A percentile compares a stretch with the other conserved stretches of the same genome.
phyloP scores from a whole-genome alignment of 345 rosid species.

The Hibiscus mutabilis region DNA sequence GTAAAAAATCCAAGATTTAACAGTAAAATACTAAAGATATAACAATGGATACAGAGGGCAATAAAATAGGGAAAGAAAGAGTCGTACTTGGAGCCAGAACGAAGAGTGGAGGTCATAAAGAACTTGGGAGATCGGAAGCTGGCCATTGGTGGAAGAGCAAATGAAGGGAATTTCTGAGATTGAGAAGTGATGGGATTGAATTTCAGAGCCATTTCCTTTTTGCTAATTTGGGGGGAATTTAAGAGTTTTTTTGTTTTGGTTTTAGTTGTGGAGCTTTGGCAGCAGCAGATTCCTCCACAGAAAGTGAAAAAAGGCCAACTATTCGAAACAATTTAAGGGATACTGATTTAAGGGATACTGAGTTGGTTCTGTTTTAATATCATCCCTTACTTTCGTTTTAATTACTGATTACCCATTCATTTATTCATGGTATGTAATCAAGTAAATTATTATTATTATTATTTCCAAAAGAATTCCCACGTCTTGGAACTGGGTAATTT shows the following conservation, averaged over 20 bases:
- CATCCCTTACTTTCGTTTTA: neutral
- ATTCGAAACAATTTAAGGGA: neutral
- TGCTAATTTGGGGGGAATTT: neutral
- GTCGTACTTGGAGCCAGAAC: slow-evolving; percentile 52
- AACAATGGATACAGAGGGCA: neutral
- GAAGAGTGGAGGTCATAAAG: slow-evolving; percentile 64
- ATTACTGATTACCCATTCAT: neutral
- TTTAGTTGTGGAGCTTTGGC: neutral
- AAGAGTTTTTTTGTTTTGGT: neutral
- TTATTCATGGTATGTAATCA: neutral
- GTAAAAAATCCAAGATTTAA: neutral
- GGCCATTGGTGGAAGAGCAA: slow-evolving; percentile 54
- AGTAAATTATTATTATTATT: no score
- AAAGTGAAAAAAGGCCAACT: neutral
- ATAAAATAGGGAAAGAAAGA: neutral
- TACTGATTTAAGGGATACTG: neutral
- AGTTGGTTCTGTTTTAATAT: neutral
- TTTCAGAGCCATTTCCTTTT: slow-evolving; percentile 53
- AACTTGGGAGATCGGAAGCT: slow-evolving; percentile 73
- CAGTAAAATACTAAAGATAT: neutral
- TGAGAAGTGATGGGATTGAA: slow-evolving; percentile 49
- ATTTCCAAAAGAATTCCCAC: no score
- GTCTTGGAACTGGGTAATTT: no score
- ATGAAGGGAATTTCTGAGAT: slow-evolving; percentile 46
- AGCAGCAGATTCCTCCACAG: slow-evolving; percentile 8